Percentiles rank a stretch among this genome's conserved stretches.
Evolutionary conservation across 2,329 filamentous ascomycete species (phyloP).

Genomic region (Penicillium sp.): DNA sequence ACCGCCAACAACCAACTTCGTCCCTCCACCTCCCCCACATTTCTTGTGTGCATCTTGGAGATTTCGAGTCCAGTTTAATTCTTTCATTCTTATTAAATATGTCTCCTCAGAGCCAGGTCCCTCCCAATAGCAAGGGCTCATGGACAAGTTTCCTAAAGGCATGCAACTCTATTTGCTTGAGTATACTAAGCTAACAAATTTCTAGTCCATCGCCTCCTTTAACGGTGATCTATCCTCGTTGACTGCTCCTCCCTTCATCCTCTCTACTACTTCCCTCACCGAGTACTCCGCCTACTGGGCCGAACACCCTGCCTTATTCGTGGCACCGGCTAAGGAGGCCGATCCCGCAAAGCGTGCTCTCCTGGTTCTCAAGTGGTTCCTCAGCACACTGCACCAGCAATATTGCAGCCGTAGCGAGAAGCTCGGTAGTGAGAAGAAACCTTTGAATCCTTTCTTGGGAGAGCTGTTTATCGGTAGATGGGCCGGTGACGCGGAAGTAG

Average conservation of each 20-base stretch:
- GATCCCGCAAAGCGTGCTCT: constrained; percentile 79
- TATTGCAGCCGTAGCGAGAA: constrained; percentile 73
- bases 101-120: constrained; percentile 40
- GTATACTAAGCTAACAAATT: constrained; percentile 8
- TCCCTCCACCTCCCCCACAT: constrained; percentile 7
- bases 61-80: not conserved
- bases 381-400: constrained; percentile 88
- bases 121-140: constrained; percentile 44
- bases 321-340: constrained; percentile 74
- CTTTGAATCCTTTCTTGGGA: constrained; percentile 90
- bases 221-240: constrained; percentile 77
- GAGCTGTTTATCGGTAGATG: constrained; percentile 92
- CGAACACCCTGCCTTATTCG: constrained; percentile 72
- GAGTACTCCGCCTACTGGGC: constrained; percentile 84
- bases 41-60: constrained; percentile 1
- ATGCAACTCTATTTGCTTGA: constrained; percentile 9
- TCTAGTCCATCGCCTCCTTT: constrained; percentile 70
- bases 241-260: constrained; percentile 78
- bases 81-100: constrained; percentile 18
- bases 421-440: constrained; percentile 92
- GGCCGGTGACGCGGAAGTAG: constrained; percentile 67
- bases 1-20: constrained; percentile 20
- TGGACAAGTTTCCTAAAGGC: constrained; percentile 52
- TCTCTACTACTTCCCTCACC: constrained; percentile 72
- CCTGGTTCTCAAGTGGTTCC: constrained; percentile 93